Evolutionary conservation across 495 filamentous ascomycete genomes (phyloP).

Genomic region (Tuber melanosporum): DNA sequence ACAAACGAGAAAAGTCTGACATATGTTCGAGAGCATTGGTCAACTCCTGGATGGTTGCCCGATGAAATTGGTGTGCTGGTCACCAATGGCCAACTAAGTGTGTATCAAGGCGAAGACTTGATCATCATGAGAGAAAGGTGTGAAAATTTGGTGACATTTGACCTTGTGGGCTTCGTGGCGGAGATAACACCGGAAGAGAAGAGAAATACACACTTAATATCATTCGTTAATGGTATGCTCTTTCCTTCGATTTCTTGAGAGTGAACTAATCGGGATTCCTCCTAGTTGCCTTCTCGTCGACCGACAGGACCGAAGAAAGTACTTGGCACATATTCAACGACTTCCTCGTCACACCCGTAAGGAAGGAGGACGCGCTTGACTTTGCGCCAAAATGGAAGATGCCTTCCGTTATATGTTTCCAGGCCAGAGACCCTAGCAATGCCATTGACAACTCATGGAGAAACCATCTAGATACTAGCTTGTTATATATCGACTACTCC

Average conservation of each 20-base stretch:
- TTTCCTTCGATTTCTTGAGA: background rate
- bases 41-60: slow-evolving; percentile 80
- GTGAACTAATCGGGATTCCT: slow-evolving; percentile 10
- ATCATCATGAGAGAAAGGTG: slow-evolving; percentile 55
- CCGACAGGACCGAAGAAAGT: slow-evolving; percentile 47
- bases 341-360: slow-evolving; percentile 78
- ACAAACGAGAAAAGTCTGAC: slow-evolving; percentile 51
- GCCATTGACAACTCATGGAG: slow-evolving; percentile 80
- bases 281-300: slow-evolving; percentile 62
- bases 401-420: slow-evolving; percentile 78
- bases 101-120: slow-evolving; percentile 81
- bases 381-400: slow-evolving; percentile 89
- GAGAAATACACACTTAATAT: slow-evolving; percentile 84
- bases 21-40: slow-evolving; percentile 67
- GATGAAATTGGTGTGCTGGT: slow-evolving; percentile 85
- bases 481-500: slow-evolving; percentile 68
- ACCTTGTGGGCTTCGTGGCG: slow-evolving; percentile 81
- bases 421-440: slow-evolving; percentile 67
- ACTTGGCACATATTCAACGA: slow-evolving; percentile 97
- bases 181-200: slow-evolving; percentile 78
- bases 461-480: slow-evolving; percentile 65
- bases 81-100: slow-evolving; percentile 71
- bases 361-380: slow-evolving; percentile 71
- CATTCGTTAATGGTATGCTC: slow-evolving; percentile 66
- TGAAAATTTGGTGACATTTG: slow-evolving; percentile 64